Base-by-base conservation (phyloP, 768 basidiomycete species). In the Leucocoprinus sp. region DNA sequence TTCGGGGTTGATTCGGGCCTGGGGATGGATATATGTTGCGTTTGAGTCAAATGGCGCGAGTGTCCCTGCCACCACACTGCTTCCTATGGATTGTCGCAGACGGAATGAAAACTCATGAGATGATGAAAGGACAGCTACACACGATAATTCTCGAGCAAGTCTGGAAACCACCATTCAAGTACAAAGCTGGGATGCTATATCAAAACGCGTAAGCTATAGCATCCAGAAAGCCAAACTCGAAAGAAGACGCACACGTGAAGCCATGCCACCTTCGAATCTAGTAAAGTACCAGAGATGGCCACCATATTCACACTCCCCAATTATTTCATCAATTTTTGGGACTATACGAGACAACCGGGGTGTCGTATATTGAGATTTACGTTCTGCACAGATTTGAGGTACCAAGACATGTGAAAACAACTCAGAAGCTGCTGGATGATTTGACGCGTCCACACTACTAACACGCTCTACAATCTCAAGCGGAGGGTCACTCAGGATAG, bases 1-100 rank as follows among this genome's bases (percentile, higher is more conserved):
- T 59, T 42, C 50, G 65, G 40, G 68, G 51, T 29, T 55, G 50
- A 77, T 59, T 33, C 83, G 80, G 37, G 80, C 80, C 18, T 68
- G 55, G 17, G 77, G 77, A 53, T 84, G 80, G 8, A 88, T 68
- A 48, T 75, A 67, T 28, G 57, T 44, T 2, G 74, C 76, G 17
- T 72, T 69, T 17, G 84, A 84, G 54, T 87, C 75, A 58, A 89
- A 88, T 0, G 60, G 55, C 1, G 58, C 58, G 17, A 83, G 64
- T 6, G 57, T 50, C 15, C 73, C 75, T 4, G 55, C 58, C 23
- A 50, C 56, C 56, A 76, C 63, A 58, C 74, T 70, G 34, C 56
- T 63, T 52, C 70, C 84, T 86, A 49, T 21, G 19, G 37, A 29
- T n/a, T 31, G 43, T 27, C 7, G 15, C 38, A 40, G 45, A 50